Conservation (phyloP, 257 asterid species). For the Cruciata laevipes region DNA sequence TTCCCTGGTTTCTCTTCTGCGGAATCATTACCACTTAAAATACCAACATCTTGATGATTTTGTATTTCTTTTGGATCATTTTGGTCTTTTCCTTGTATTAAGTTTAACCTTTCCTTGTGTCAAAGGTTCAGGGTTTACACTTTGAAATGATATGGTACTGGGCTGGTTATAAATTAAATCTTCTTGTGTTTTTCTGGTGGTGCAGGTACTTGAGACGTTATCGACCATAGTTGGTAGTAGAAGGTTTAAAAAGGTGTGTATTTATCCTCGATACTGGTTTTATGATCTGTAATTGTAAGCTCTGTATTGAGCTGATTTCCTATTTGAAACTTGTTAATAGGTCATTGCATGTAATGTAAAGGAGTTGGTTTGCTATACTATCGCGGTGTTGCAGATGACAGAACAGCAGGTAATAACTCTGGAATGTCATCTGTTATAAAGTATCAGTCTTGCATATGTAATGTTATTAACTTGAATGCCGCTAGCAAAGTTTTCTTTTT, state of each 20-base stretch:
- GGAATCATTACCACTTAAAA: not conserved
- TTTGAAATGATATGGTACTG: constrained; percentile 1
- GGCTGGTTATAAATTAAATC: not conserved
- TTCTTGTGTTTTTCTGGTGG: constrained; percentile 16
- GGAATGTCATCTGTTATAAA: not conserved
- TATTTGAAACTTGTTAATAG: constrained; percentile 27
- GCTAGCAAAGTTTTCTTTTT: not conserved
- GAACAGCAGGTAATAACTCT: constrained; percentile 71
- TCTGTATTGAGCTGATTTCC: constrained; percentile 1
- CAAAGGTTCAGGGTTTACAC: not conserved
- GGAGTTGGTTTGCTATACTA: constrained; percentile 77
- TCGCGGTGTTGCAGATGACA: constrained; percentile 87
- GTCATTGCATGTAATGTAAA: constrained; percentile 58
- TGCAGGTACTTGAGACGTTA: constrained; percentile 83
- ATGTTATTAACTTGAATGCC: not conserved
- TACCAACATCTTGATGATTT: not conserved
- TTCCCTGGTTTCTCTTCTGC: not conserved
- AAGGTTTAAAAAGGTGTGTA: constrained; percentile 64
- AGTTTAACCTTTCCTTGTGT: not conserved
- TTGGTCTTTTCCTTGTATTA: not conserved
- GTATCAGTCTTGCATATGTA: too few species aligned
- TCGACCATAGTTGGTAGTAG: constrained; percentile 78
- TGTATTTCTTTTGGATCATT: not conserved
- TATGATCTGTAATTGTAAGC: not conserved
- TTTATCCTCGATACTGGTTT: constrained; percentile 13